Percentiles rank a stretch among this genome's conserved stretches.
Conservation (phyloP, 495 filamentous ascomycete genomes). For the Annulohypoxylon maeteangense region DNA sequence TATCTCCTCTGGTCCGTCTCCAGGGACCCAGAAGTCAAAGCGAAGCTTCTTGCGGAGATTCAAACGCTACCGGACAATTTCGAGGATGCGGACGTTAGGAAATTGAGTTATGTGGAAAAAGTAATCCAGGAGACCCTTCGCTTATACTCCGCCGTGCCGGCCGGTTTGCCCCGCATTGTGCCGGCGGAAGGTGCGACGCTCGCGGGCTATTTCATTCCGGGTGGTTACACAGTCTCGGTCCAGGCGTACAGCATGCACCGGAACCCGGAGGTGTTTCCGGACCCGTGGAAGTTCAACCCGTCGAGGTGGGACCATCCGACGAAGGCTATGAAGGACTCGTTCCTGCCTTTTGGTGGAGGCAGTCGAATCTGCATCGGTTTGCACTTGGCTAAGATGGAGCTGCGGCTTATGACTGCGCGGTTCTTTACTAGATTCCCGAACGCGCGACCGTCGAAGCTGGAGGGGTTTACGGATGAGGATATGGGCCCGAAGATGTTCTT, state of each 20-base stretch:
- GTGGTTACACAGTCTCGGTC: conserved; percentile 47
- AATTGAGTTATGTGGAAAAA: conserved; percentile 61
- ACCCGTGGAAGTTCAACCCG: conserved; percentile 49
- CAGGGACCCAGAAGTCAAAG: conserved; percentile 46
- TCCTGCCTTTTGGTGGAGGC: conserved; percentile 65
- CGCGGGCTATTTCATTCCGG: conserved; percentile 32
- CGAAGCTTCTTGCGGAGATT: conserved; percentile 55
- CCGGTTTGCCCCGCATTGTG: conserved; percentile 47
- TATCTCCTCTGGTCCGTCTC: conserved; percentile 54
- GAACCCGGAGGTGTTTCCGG: conserved; percentile 46
- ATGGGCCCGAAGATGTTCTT: conserved; percentile 58
- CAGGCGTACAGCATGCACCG: conserved; percentile 57
- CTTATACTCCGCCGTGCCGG: conserved; percentile 62
- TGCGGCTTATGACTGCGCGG: conserved; percentile 44
- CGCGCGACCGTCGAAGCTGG: conserved; percentile 38
- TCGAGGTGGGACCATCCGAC: conserved; percentile 52
- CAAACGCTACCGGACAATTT: conserved; percentile 50
- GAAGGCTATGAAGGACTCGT: conserved; percentile 63
- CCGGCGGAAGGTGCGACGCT: conserved; percentile 41
- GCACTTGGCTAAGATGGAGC: conserved; percentile 48
- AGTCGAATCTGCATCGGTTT: conserved; percentile 48
- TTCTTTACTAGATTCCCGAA: conserved; percentile 51
- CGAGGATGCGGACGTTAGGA: conserved; percentile 48
- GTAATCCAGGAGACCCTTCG: conserved; percentile 69
- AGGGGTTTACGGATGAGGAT: conserved; percentile 58